Conservation (phyloP, 257 asterid genomes). For the Vinca minor region DNA sequence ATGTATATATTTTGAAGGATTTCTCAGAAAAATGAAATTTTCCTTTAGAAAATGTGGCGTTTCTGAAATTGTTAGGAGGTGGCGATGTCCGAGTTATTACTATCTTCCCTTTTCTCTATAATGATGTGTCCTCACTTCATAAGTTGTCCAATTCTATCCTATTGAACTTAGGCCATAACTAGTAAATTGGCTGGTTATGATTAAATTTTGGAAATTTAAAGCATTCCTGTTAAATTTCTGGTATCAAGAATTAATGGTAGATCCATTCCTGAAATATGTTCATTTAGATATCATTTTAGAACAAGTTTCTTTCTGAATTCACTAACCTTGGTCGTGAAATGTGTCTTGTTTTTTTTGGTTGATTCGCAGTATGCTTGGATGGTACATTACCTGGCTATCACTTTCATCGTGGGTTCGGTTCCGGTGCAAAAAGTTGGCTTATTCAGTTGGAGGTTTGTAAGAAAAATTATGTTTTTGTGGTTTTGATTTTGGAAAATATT, state of each 20-base stretch:
- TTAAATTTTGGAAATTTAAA: neutral
- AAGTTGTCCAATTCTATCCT: neutral
- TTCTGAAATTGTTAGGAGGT: too few relatives aligned
- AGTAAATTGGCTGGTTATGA: neutral
- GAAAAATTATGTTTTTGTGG: neutral
- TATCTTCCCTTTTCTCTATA: neutral
- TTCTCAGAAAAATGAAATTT: too few relatives aligned
- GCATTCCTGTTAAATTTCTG: neutral
- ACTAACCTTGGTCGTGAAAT: neutral
- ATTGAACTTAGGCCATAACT: neutral
- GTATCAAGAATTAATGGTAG: neutral
- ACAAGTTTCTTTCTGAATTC: neutral
- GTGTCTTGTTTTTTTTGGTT: slow-evolving; percentile 1
- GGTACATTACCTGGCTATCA: slow-evolving; percentile 93
- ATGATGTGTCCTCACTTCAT: neutral
- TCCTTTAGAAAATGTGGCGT: too few relatives aligned
- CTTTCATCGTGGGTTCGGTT: slow-evolving; percentile 70
- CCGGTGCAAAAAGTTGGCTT: slow-evolving; percentile 91
- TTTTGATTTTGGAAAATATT: neutral
- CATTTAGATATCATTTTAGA: neutral
- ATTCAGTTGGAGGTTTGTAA: slow-evolving; percentile 77
- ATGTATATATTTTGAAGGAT: too few relatives aligned
- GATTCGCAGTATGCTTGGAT: slow-evolving; percentile 73
- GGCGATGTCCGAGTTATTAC: neutral
- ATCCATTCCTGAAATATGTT: neutral